phyloP scores from a whole-genome alignment of 768 basidiomycete species.

The Boletus rubescentipes region DNA sequence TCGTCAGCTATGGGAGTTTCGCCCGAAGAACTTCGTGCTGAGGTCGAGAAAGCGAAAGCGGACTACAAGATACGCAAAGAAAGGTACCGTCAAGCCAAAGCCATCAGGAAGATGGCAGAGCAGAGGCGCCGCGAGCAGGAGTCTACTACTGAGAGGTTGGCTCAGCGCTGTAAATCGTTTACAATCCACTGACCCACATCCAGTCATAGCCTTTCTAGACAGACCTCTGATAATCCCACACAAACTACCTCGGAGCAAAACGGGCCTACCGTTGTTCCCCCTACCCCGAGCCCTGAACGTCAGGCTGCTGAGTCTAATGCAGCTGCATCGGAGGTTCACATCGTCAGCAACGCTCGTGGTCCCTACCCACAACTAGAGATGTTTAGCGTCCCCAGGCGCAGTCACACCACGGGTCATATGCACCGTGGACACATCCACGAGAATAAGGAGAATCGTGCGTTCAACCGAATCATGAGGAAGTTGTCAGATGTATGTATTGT shows the following conservation, averaged over 20 bases:
- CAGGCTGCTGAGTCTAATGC: constrained; percentile 18
- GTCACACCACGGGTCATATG: constrained; percentile 32
- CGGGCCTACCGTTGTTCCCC: not conserved
- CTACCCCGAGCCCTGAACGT: constrained; percentile 7
- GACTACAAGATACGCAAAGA: constrained; percentile 72
- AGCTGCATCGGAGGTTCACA: constrained; percentile 34
- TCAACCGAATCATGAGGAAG: constrained; percentile 53
- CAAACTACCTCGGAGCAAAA: constrained; percentile 4
- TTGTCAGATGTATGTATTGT: constrained; percentile 58
- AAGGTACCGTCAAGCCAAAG: constrained; percentile 58
- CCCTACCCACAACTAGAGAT: constrained; percentile 64
- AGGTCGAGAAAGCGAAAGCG: constrained; percentile 65
- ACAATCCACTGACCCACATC: constrained; percentile 4
- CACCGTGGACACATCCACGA: constrained; percentile 20
- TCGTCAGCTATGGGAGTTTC: constrained; percentile 2
- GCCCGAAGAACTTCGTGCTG: constrained; percentile 31
- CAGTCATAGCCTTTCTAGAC: constrained; percentile 25
- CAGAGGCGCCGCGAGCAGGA: constrained; percentile 23
- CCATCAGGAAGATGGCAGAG: constrained; percentile 43
- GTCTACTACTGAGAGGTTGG: constrained; percentile 30
- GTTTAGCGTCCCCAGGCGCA: constrained; percentile 51
- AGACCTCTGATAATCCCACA: constrained; percentile 21
- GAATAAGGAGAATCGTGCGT: constrained; percentile 37
- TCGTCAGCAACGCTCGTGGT: constrained; percentile 63
- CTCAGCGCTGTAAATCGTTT: not conserved